Evolutionary conservation across 140 eudicot species (phyloP).

Genomic region (Oenanthe javanica): DNA sequence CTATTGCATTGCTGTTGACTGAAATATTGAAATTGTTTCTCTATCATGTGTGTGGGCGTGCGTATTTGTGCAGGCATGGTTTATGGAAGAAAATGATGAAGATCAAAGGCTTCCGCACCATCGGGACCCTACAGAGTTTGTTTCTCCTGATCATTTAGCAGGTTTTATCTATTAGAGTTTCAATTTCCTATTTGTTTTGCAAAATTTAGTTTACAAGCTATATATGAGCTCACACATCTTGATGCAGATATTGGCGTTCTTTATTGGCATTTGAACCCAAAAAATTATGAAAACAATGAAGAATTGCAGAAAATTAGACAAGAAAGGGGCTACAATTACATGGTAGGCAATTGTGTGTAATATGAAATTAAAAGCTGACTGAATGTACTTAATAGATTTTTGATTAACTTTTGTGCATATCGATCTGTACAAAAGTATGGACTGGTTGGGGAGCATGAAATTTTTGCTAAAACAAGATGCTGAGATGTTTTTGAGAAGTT

Average conservation of each 20-base stretch:
- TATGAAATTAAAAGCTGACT: background rate
- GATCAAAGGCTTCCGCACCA: slow-evolving; percentile 97
- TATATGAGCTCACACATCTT: background rate
- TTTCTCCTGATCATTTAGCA: slow-evolving; percentile 44
- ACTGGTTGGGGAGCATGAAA: background rate
- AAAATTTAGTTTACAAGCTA: background rate
- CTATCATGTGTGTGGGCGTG: background rate
- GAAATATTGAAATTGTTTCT: background rate
- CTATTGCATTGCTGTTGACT: background rate
- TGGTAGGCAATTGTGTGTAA: slow-evolving; percentile 28
- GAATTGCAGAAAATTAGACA: slow-evolving; percentile 65
- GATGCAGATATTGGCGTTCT: slow-evolving; percentile 61
- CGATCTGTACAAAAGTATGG: background rate
- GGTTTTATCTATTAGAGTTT: background rate
- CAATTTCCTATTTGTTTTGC: background rate
- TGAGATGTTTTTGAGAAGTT: background rate
- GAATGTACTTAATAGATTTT: background rate
- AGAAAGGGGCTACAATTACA: slow-evolving; percentile 73
- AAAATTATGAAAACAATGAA: slow-evolving; percentile 64
- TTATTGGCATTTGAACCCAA: slow-evolving; percentile 74
- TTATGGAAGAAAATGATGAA: slow-evolving; percentile 77
- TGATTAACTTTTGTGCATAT: background rate
- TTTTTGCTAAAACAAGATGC: background rate
- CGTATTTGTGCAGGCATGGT: slow-evolving; percentile 79
- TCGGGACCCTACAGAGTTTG: slow-evolving; percentile 62